These are phyloP conservation scores for Neoboletus magnificus DNA, from an alignment of 768 basidiomycete genomes.

Conservation along the genomic window DNA sequence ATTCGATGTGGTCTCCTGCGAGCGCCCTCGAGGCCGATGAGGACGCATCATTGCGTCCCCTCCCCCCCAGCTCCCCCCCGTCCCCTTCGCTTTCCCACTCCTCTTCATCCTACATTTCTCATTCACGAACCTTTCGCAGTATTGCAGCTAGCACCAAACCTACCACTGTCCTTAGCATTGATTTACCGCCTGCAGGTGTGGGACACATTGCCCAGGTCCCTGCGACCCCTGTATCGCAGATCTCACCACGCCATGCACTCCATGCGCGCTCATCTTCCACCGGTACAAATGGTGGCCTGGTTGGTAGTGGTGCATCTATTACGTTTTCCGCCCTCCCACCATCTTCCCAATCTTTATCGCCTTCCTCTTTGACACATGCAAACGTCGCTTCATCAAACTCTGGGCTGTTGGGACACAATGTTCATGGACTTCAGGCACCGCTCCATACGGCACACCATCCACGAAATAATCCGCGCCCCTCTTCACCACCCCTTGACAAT, in stretches of 20 bases:
- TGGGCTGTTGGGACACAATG: conserved; percentile 27
- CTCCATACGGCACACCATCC: conserved; percentile 91
- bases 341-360: conserved; percentile 42
- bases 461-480: conserved; percentile 91
- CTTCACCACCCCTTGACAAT: conserved; percentile 86
- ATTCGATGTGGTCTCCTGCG: conserved; percentile 77
- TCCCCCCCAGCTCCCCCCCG: conserved; percentile 85
- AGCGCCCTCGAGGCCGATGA: conserved; percentile 85
- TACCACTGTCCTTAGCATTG: conserved; percentile 89
- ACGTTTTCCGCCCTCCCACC: conserved; percentile 71
- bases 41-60: conserved; percentile 86
- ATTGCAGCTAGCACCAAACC: conserved; percentile 90
- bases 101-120: conserved; percentile 79
- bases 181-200: conserved; percentile 74
- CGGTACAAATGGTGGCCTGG: conserved; percentile 43
- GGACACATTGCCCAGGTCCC: conserved; percentile 91
- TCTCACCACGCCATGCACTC: conserved; percentile 48
- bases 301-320: conserved; percentile 55
- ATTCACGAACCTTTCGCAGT: conserved; percentile 77
- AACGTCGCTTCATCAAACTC: conserved; percentile 28
- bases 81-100: conserved; percentile 84
- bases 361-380: conserved; percentile 29
- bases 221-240: conserved; percentile 50
- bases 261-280: conserved; percentile 64
- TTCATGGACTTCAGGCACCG: conserved; percentile 65